Evolutionary conservation across 768 basidiomycete genomes (phyloP), one percentile per base, ranked within the genome.

Genomic region (Tulasnella sp.): DNA sequence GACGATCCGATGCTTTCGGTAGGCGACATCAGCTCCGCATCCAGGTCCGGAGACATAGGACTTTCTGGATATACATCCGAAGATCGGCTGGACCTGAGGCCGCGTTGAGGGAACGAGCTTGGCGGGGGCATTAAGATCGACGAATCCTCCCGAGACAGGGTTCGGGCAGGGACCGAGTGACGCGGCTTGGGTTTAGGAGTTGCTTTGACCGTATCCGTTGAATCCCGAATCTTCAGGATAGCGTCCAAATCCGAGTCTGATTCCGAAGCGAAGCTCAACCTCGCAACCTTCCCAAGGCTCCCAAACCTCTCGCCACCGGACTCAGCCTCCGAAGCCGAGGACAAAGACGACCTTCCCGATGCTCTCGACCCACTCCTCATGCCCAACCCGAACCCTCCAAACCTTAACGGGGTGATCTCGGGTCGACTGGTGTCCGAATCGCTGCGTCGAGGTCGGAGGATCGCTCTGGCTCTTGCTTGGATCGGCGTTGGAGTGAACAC

Each of bases 371-470:
- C 61, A 35, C 29, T 67, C 16, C 61, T 67, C 61, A 67, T 67
- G 15, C 61, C 9, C 10, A 67, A 29, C 2, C 61, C 61, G 11
- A 67, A 32, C 26, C 4, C 26, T 67, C 29, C 61, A 15, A 67
- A 13, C 26, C 29, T 26, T 5, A 35, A 67, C 4, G 61, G 61
- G 13, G 61, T 26, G 1, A 67, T 35, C 5, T 67, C 32, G 5
- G 61, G 61, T 13, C 61, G 61, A 67, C 29, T 67, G 10, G 32
- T 67, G 29, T 67, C 61, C 16, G 61, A 67, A 35, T 67, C 61
- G 61, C 61, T 67, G 61, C 61, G 29, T 29, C 61, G 61, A 67
- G 61, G 61, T 67, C 61, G n/a, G 16, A 67, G 61, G 7, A 67
- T 26, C 18, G 61, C 61, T 18, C 32, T 13, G 61, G 61, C 29